Evolutionary conservation across 805 yeast species (phyloP), one percentile per base, ranked within the genome.

Genomic region (Komagataella pseudopastoris): DNA sequence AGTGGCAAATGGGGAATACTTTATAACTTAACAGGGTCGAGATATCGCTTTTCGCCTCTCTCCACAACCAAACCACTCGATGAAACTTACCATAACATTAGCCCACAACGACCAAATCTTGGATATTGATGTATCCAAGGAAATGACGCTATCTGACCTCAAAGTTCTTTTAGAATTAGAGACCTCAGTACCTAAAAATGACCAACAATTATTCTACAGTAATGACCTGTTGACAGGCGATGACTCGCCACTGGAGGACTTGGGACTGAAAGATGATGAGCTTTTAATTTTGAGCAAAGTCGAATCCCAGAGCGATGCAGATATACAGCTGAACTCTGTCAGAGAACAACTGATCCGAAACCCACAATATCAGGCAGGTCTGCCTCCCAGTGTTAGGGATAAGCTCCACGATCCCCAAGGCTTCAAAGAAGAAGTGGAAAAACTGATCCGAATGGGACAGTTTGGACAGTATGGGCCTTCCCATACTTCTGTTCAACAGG

Each of bases 161-260:
- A 73, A 77, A 53, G 95, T 91, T 0, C 80, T 83, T 56, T 60
- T 89, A 7, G 83, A 82, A 54, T 79, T 83, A 1, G 96, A 88
- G 59, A 75, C 88, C 6, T 74, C 70, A 12, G 73, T 83, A 50
- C 67, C 70, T 8, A 66, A 74, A 3, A 58, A 61, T 0, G 58
- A 66, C 14, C 85, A 83, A 59, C 63, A 69, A n/a, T 58, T 88
- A 48, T 61, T 69, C 20, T 70, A 69, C 57, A 74, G 81, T 55
- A 75, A 76, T 53, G 66, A 67, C 23, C 59, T 65, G 4, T 57
- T 86, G 43, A 52, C 56, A 2, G 61, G 57, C 2, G 66, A 63
- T 6, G 49, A 61, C 3, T 63, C 61, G 48, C 66, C 78, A 1
- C 65, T 89, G 48, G 62, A 64, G 10, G 72, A 72, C 10, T 62